A percentile compares a stretch with the other conserved stretches of the same genome.
These are phyloP conservation scores for Aspergillus brunneoviolaceus DNA, from an alignment of 2,329 filamentous ascomycete species.

Conservation along the genomic window DNA sequence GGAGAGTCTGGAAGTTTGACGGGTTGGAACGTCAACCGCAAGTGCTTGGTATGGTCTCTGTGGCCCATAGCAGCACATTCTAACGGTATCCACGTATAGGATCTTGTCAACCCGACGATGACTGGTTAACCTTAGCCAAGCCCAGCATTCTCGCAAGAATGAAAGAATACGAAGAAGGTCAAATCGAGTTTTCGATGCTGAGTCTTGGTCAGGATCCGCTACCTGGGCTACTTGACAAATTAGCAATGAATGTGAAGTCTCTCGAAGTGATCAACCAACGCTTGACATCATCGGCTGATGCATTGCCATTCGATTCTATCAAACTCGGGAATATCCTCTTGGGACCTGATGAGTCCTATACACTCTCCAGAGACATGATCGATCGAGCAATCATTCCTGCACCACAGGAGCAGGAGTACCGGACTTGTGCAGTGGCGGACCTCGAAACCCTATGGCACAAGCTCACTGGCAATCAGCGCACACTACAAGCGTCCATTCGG, in stretches of 20 bases:
- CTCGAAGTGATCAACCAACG: slow-evolving; percentile 40
- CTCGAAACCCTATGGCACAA: slow-evolving; percentile 32
- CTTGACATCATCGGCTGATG: slow-evolving; percentile 14
- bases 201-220: slow-evolving; percentile 70
- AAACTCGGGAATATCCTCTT: slow-evolving; percentile 26
- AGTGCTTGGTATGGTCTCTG: slow-evolving; percentile 52
- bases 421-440: slow-evolving; percentile 24
- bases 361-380: slow-evolving; percentile 35
- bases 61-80: background rate
- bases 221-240: slow-evolving; percentile 43
- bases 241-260: slow-evolving; percentile 49
- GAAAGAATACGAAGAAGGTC: slow-evolving; percentile 61
- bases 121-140: slow-evolving; percentile 68
- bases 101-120: slow-evolving; percentile 42
- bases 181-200: slow-evolving; percentile 74
- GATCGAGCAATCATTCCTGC: slow-evolving; percentile 31
- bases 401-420: slow-evolving; percentile 25
- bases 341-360: slow-evolving; percentile 39
- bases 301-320: slow-evolving; percentile 3
- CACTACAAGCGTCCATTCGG: slow-evolving; percentile 36
- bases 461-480: slow-evolving; percentile 32
- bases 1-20: slow-evolving; percentile 82
- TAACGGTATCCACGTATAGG: slow-evolving; percentile 25
- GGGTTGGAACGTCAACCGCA: slow-evolving; percentile 73
- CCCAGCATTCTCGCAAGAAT: slow-evolving; percentile 68